phyloP scores from a whole-genome alignment of 169 alveolate genomes.

The Plasmodium vinckei region DNA sequence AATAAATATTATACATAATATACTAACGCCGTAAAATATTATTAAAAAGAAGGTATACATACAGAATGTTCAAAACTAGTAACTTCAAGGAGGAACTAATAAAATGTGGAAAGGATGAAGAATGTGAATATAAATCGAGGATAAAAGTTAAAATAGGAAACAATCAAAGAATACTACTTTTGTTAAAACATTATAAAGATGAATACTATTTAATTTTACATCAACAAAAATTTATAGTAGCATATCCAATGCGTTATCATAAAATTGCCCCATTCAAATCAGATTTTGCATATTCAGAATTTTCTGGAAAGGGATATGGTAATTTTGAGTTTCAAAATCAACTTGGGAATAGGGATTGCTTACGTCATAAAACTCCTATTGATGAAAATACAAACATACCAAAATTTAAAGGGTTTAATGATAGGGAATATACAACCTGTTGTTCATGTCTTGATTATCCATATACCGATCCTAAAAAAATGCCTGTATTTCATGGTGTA shows the following conservation, averaged over 20 bases:
- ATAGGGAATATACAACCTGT: constrained; percentile 25
- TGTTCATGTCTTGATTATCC: constrained; percentile 58
- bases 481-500: neutral
- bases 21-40: no score
- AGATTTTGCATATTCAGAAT: constrained; percentile 9
- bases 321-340: constrained; percentile 23
- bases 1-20: no score
- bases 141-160: constrained; percentile 59
- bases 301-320: constrained; percentile 28
- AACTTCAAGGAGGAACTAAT: constrained; percentile 10
- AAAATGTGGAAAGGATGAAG: constrained; percentile 26
- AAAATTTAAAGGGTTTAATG: constrained; percentile 39
- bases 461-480: neutral
- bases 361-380: neutral
- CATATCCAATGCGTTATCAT: constrained; percentile 38
- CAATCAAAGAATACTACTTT: constrained; percentile 33
- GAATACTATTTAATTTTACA: constrained; percentile 48
- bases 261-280: constrained; percentile 45
- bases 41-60: neutral
- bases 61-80: neutral
- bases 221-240: constrained; percentile 44
- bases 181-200: constrained; percentile 26
- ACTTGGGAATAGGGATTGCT: constrained; percentile 39
- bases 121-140: constrained; percentile 46
- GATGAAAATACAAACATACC: constrained; percentile 24